phyloP scores from a whole-genome alignment of 2,329 filamentous ascomycete species.

The Aspergillus texensis region DNA sequence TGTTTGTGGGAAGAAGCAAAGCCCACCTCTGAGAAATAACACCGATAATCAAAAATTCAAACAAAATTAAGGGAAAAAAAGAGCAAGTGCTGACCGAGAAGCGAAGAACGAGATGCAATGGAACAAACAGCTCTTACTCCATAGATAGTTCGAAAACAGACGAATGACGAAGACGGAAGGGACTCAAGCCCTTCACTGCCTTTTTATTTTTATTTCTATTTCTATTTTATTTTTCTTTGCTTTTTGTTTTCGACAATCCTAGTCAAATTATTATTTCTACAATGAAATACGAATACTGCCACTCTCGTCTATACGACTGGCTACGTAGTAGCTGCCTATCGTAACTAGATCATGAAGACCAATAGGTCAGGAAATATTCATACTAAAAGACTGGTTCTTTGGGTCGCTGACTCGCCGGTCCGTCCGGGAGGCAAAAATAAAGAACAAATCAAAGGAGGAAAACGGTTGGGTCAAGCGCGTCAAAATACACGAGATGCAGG shows the following conservation, averaged over 20 bases:
- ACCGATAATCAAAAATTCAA: too few species aligned
- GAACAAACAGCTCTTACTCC: constrained; percentile 3
- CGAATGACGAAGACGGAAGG: constrained; percentile 12
- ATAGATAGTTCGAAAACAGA: constrained; percentile 8
- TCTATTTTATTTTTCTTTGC: neutral
- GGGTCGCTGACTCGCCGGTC: constrained; percentile 27
- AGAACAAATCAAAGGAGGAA: constrained; percentile 5
- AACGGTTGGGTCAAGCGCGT: constrained; percentile 25
- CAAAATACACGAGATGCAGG: constrained; percentile 26
- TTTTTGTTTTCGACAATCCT: too few species aligned
- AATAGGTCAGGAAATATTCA: constrained; percentile 6
- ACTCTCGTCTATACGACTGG: neutral
- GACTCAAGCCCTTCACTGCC: constrained; percentile 3
- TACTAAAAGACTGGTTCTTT: constrained; percentile 15
- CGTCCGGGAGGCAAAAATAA: constrained; percentile 25
- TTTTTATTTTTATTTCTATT: neutral
- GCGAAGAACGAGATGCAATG: constrained; percentile 5
- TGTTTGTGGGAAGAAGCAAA: neutral
- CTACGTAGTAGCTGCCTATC: neutral
- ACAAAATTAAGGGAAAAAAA: too few species aligned
- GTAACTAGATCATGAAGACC: neutral
- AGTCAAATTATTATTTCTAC: neutral
- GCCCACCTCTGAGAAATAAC: neutral
- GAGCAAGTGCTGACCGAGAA: neutral
- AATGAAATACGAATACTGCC: neutral